Base-by-base conservation (phyloP, 768 basidiomycete species). In the Suillus sp. region DNA sequence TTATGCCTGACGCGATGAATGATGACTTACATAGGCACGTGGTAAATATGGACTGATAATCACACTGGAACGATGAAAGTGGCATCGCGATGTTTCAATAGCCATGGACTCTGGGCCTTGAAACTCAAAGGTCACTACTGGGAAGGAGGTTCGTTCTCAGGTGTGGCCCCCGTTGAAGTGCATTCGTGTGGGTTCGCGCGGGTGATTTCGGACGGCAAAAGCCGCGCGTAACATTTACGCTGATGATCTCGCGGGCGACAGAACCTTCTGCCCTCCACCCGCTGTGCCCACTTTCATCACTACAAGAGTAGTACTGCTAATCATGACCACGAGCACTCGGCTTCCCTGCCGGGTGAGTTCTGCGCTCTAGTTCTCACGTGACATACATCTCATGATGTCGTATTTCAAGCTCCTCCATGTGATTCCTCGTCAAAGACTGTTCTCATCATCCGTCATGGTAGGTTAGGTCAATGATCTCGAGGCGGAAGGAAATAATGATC, bases 381-480 rank as follows among this genome's bases (percentile, higher is more conserved):
- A 73, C 66, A 35, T 27, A 30, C 11, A 13, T 42, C 38, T 30
- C 42, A 22, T 45, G 22, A 16, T 42, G 60, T 54, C 42, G n/a
- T 25, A 51, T 34, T 20, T 25, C 13, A 40, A 67, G 66, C 27
- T 60, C 27, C 51, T 48, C 13, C 62, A 59, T 40, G 47, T 60
- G 50, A 60, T 43, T n/a, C 61, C 59, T 43, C 60, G 61, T 25
- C 56, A 50, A 50, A 61, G 67, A 55, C 34, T 30, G 8, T 75
- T 78, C 66, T 77, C 77, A 50, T 62, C 74, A 37, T 74, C 79
- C 54, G 61, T 66, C 65, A 81, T 83, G 80, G 81, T 78, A 38
- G 22, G 71, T 65, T 2, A 40, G 22, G 37, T 30, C 10, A 42
- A 8, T 40, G 20, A 25, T 22, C 16, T 27, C 2, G 56, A 16